A percentile compares a stretch with the other conserved stretches of the same genome.
phyloP scores from a whole-genome alignment of 1,284 basidiomycete species.

The Apiotrichum gamsii region DNA sequence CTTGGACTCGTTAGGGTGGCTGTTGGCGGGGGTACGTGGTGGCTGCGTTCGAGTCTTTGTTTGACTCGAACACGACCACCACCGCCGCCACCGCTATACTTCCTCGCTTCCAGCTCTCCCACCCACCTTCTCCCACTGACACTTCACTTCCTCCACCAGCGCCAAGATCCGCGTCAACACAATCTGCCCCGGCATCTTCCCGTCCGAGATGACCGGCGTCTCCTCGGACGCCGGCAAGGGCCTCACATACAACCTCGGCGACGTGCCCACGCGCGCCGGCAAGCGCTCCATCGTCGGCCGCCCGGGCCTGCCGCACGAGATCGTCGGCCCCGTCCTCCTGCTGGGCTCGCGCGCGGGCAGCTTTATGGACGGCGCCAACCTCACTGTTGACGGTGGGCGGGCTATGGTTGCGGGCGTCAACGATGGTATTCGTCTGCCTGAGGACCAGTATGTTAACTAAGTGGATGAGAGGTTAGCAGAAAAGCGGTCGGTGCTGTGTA shows the following conservation, averaged over 20 bases:
- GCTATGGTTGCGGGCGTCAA: conserved; percentile 35
- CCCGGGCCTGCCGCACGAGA: conserved; percentile 40
- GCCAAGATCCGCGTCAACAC: conserved; percentile 41
- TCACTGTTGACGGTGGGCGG: conserved; percentile 43
- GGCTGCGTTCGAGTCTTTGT: too few species aligned
- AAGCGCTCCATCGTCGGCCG: conserved; percentile 37
- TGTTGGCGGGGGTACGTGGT: too few species aligned
- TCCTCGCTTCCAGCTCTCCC: too few species aligned
- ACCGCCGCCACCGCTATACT: too few species aligned
- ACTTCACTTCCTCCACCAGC: too few species aligned
- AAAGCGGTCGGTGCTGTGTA: too few species aligned
- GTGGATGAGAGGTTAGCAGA: background rate
- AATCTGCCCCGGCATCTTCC: conserved; percentile 38
- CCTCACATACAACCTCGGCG: conserved; percentile 22
- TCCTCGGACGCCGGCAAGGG: conserved; percentile 8
- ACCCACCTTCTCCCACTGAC: too few species aligned
- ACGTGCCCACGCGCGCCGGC: conserved; percentile 21
- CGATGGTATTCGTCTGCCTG: conserved; percentile 29
- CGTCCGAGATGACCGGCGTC: conserved; percentile 37
- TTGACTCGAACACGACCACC: too few species aligned
- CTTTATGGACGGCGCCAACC: conserved; percentile 40
- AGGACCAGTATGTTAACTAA: conserved; percentile 23
- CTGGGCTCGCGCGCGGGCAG: conserved; percentile 37
- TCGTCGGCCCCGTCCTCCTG: conserved; percentile 41
- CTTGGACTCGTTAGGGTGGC: too few species aligned